phyloP scores from a whole-genome alignment of 257 asterid genomes.

The Solanum tarapatanum region DNA sequence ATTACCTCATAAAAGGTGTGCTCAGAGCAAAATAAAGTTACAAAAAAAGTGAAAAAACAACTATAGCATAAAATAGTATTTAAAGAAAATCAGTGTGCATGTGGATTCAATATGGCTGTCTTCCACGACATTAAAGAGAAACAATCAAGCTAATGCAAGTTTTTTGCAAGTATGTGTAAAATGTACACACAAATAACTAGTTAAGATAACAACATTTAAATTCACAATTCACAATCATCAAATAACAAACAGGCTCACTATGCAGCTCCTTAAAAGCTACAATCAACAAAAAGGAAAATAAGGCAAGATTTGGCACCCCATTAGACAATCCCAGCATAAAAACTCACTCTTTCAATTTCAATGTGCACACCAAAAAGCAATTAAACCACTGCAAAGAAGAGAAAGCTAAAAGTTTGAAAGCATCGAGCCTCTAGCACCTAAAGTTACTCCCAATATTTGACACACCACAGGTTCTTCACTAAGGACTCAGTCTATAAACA shows the following conservation, averaged over 20 bases:
- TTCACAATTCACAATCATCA: background rate
- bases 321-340: background rate
- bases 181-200: background rate
- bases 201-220: background rate
- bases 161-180: background rate
- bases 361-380: background rate
- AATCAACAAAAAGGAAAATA: background rate
- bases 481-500: background rate
- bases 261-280: background rate
- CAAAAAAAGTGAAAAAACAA: background rate
- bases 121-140: background rate
- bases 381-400: background rate
- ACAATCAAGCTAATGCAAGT: background rate
- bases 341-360: background rate
- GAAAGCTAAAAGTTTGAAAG: background rate
- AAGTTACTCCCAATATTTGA: background rate
- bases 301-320: background rate
- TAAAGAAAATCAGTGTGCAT: background rate
- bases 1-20: background rate
- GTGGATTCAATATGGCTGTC: background rate
- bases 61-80: background rate
- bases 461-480: background rate
- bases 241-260: background rate
- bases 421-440: background rate
- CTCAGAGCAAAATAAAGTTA: background rate